Evolutionary conservation across 306 rosid species (phyloP).

Genomic region (Luffa aegyptiaca): DNA sequence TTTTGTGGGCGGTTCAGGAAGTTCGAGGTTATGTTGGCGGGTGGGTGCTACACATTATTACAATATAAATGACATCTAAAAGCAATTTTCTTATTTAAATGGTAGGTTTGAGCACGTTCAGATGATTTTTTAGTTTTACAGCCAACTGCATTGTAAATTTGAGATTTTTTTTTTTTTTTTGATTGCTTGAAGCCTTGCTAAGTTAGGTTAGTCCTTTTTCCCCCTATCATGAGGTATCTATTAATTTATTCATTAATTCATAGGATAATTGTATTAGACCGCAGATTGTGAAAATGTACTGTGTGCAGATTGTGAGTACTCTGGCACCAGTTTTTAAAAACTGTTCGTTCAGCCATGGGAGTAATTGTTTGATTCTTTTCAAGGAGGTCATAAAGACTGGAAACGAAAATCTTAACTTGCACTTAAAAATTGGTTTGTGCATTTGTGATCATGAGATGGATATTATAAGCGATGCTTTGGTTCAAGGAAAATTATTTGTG

Average conservation of each 20-base stretch:
- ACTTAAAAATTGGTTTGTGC: not conserved
- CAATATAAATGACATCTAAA: not conserved
- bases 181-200: not conserved
- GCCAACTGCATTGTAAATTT: not conserved
- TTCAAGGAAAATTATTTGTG: not conserved
- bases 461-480: not conserved
- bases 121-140: not conserved
- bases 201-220: not conserved
- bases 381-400: not conserved
- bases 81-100: not conserved
- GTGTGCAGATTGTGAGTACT: not conserved
- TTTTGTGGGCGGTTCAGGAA: not conserved
- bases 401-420: not conserved
- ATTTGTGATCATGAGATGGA: not conserved
- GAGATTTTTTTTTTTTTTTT: not conserved
- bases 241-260: not conserved
- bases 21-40: not conserved
- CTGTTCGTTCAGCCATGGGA: not conserved
- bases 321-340: not conserved
- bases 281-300: not conserved
- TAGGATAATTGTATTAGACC: not conserved
- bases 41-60: not conserved
- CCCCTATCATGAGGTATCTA: not conserved
- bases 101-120: not conserved
- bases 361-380: slow-evolving; percentile 2